Conservation (phyloP, 768 basidiomycete genomes). For the Russula foetens region DNA sequence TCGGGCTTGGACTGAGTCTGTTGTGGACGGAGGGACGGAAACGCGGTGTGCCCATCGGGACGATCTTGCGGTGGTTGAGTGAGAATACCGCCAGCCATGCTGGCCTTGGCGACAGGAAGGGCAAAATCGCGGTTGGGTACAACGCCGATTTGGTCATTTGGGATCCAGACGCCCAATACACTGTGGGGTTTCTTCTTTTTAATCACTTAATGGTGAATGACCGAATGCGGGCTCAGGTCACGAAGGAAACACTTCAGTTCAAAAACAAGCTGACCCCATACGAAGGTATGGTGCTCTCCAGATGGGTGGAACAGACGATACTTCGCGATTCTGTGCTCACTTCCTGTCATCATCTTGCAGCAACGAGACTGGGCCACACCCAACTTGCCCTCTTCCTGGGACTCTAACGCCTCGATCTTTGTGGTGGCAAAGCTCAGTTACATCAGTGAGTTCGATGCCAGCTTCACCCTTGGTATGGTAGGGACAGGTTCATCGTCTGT, state of each 20-base stretch:
- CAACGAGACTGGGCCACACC: too few relatives aligned
- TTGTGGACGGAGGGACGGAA: conserved; percentile 79
- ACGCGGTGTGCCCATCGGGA: conserved; percentile 46
- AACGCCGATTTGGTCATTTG: conserved; percentile 88
- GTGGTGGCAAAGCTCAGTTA: too few relatives aligned
- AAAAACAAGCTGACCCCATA: conserved; percentile 95
- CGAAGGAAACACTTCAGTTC: conserved; percentile 65
- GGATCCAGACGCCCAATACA: conserved; percentile 49
- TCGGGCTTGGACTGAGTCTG: conserved; percentile 86
- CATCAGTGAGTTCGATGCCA: too few relatives aligned
- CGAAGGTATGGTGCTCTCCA: conserved; percentile 60
- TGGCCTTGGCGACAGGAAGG: conserved; percentile 62
- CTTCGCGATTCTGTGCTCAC: too few relatives aligned
- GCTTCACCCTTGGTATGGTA: too few relatives aligned
- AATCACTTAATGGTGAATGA: neutral
- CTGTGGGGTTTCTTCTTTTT: conserved; percentile 26
- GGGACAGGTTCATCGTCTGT: too few relatives aligned
- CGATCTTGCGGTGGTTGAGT: conserved; percentile 71
- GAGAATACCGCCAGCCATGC: conserved; percentile 72
- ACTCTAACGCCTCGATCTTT: too few relatives aligned
- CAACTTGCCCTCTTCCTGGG: too few relatives aligned
- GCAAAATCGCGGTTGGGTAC: conserved; percentile 58
- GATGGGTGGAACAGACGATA: conserved; percentile 69
- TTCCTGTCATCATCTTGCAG: too few relatives aligned
- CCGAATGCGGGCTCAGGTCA: conserved; percentile 45